A percentile compares a stretch with the other conserved stretches of the same genome.
phyloP scores from a whole-genome alignment of 257 asterid species.

The Gentiana dahurica region DNA sequence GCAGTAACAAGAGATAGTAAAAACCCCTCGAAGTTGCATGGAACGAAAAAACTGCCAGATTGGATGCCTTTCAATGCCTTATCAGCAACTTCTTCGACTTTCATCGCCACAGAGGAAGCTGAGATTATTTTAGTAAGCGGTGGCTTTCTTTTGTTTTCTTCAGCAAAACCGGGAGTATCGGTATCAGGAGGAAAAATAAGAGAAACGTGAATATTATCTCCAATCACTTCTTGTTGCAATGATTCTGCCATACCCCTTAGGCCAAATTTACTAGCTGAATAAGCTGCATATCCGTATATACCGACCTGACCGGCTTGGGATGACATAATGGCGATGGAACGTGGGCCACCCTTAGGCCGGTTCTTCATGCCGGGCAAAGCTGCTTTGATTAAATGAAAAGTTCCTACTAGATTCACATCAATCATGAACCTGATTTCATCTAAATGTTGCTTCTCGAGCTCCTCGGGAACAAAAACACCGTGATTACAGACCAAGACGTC shows the following conservation, averaged over 20 bases:
- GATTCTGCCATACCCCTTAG: constrained; percentile 97
- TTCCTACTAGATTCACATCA: constrained; percentile 78
- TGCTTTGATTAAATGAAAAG: constrained; percentile 79
- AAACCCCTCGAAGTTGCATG: constrained; percentile 80
- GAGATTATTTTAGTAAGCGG: constrained; percentile 67
- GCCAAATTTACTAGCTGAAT: constrained; percentile 91
- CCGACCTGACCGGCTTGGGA: constrained; percentile 99
- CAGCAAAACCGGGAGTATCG: constrained; percentile 82
- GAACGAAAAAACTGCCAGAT: constrained; percentile 53
- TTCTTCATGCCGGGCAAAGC: constrained; percentile 87
- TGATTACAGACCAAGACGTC: constrained; percentile 89
- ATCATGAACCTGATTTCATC: constrained; percentile 80
- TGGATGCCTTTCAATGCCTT: constrained; percentile 58
- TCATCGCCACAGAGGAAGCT: constrained; percentile 88
- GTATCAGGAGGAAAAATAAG: constrained; percentile 95
- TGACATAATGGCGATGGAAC: constrained; percentile 80
- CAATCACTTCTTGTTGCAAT: constrained; percentile 75
- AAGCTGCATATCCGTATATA: constrained; percentile 88
- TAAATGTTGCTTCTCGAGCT: constrained; percentile 50
- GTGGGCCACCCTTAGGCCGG: constrained; percentile 60
- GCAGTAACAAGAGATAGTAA: constrained; percentile 65
- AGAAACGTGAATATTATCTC: constrained; percentile 81
- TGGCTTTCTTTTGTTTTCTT: constrained; percentile 85
- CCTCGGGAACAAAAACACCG: constrained; percentile 72
- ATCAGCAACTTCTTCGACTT: constrained; percentile 77